Percentiles rank a stretch among this genome's conserved stretches.
Conservation (phyloP, 2,329 filamentous ascomycete genomes). For the Xylaria sp. region DNA sequence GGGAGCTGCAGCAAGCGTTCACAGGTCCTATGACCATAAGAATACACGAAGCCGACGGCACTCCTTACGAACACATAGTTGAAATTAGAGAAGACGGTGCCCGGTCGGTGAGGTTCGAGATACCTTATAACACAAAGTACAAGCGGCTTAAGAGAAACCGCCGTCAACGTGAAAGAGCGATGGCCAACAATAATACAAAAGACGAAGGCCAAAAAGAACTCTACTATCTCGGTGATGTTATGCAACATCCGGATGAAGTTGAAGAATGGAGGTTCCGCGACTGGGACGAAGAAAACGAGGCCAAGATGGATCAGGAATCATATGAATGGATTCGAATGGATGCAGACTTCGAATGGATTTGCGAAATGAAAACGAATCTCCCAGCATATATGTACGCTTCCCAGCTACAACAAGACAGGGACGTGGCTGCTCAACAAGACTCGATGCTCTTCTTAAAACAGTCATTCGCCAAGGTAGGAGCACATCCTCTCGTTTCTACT, state of each 20-base stretch:
- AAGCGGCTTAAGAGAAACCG: slow-evolving; percentile 91
- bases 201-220: slow-evolving; percentile 77
- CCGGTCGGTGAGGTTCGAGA: slow-evolving; percentile 82
- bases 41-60: slow-evolving; percentile 97
- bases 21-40: slow-evolving; percentile 97
- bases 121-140: slow-evolving; percentile 99
- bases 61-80: slow-evolving; percentile 97
- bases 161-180: slow-evolving; percentile 68
- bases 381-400: slow-evolving; percentile 98
- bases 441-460: slow-evolving; percentile 78
- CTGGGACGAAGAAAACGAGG: slow-evolving; percentile 89
- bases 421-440: slow-evolving; percentile 87
- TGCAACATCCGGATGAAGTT: slow-evolving; percentile 84
- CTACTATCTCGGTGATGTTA: slow-evolving; percentile 91
- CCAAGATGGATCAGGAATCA: slow-evolving; percentile 92
- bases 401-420: slow-evolving; percentile 94
- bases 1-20: slow-evolving; percentile 80
- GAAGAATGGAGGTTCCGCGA: slow-evolving; percentile 85
- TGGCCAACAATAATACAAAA: slow-evolving; percentile 55
- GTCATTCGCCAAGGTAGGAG: slow-evolving; percentile 59
- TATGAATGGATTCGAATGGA: slow-evolving; percentile 99
- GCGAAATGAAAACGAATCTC: slow-evolving; percentile 81
- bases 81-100: slow-evolving; percentile 89
- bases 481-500: slow-evolving; percentile 85
- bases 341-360: slow-evolving; percentile 98